Percentiles rank a stretch among this genome's conserved stretches.
Evolutionary conservation across 1,139 yeast species (phyloP).

Genomic region (Yamadazyma dushanensis): DNA sequence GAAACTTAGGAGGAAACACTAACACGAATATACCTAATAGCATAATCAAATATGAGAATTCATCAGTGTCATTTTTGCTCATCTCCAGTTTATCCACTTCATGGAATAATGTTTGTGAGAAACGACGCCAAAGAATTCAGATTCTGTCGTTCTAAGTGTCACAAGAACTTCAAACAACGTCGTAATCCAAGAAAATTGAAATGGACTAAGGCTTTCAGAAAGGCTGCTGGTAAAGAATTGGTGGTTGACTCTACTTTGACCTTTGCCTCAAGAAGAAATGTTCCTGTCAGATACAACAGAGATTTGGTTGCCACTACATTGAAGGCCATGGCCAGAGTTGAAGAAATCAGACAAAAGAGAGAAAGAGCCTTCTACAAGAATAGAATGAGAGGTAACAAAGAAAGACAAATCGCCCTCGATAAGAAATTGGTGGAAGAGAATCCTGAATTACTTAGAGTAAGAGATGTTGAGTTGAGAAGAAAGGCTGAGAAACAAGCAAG

Average conservation of each 20-base stretch:
- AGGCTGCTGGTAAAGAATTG: conserved; percentile 98
- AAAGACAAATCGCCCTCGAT: conserved; percentile 80
- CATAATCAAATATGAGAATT: conserved; percentile 63
- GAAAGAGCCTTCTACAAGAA: conserved; percentile 98
- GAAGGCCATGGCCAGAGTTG: conserved; percentile 93
- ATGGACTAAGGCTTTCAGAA: conserved; percentile 99
- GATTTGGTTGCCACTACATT: conserved; percentile 92
- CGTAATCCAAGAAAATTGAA: conserved; percentile 97
- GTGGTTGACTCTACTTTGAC: conserved; percentile 96
- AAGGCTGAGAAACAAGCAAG: conserved; percentile 71
- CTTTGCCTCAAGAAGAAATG: conserved; percentile 95
- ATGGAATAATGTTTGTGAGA: conserved; percentile 97
- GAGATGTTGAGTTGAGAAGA: conserved; percentile 89
- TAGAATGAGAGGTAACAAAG: conserved; percentile 98
- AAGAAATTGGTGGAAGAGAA: conserved; percentile 83
- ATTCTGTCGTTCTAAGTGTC: conserved; percentile 98
- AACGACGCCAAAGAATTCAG: conserved; percentile 97
- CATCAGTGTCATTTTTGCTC: conserved; percentile 96
- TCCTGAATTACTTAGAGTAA: conserved; percentile 85
- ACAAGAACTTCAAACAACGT: conserved; percentile 95
- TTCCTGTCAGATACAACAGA: conserved; percentile 96
- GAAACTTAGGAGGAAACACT: too few relatives aligned
- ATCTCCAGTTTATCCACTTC: conserved; percentile 95
- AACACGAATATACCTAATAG: background rate
- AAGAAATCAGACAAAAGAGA: conserved; percentile 93